A percentile compares a stretch with the other conserved stretches of the same genome.
These are phyloP conservation scores for Powellomyces hirtus DNA, from an alignment of 192 early-diverging fungal species.

Conservation along the genomic window DNA sequence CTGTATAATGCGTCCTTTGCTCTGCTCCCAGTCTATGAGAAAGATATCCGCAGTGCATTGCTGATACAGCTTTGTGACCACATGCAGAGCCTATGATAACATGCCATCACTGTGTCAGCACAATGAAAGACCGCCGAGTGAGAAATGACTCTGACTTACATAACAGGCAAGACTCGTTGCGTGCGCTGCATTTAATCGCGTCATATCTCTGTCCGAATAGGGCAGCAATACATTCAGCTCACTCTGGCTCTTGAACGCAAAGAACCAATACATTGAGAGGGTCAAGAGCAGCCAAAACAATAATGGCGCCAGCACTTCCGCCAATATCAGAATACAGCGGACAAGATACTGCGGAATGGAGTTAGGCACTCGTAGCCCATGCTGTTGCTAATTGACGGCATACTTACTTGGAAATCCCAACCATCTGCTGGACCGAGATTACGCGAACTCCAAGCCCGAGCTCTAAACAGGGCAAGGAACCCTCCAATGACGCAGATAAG, in stretches of 20 bases:
- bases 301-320: constrained; percentile 32
- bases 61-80: constrained; percentile 32
- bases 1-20: constrained; percentile 35
- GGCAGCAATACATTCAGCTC: constrained; percentile 45
- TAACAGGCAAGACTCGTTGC: constrained; percentile 22
- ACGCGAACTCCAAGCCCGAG: constrained; percentile 40
- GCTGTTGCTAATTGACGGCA: neutral
- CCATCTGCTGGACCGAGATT: constrained; percentile 38
- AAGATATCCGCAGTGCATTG: constrained; percentile 54
- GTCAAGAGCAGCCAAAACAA: constrained; percentile 40
- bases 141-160: constrained; percentile 22
- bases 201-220: constrained; percentile 28
- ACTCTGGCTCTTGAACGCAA: constrained; percentile 54
- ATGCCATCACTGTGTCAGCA: no score
- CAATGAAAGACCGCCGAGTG: no score
- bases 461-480: constrained; percentile 31
- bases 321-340: constrained; percentile 36
- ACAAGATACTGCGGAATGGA: constrained; percentile 26
- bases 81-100: constrained; percentile 23
- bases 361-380: neutral
- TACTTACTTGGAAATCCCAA: constrained; percentile 42
- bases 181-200: constrained; percentile 31
- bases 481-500: constrained; percentile 27
- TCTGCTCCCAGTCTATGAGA: constrained; percentile 61
- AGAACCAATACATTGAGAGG: constrained; percentile 45